phyloP scores from a whole-genome alignment of 208 protist species.

The Wallacemonas sp. region DNA sequence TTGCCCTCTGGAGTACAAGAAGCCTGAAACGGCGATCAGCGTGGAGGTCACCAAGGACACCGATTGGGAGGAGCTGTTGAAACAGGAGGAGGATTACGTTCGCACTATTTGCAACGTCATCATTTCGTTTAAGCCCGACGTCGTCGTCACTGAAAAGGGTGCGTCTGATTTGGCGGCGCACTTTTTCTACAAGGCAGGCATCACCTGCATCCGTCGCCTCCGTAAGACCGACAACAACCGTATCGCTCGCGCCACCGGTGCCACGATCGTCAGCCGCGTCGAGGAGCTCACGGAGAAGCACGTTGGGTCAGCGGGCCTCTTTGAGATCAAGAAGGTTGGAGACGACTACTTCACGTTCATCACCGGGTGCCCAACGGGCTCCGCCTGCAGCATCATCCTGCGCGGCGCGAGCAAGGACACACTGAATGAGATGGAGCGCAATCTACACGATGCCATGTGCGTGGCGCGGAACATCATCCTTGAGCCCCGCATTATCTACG shows the following conservation, averaged over 20 bases:
- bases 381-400: slow-evolving; percentile 99
- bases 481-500: slow-evolving; percentile 97
- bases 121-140: slow-evolving; percentile 98
- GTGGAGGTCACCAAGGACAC: slow-evolving; percentile 97
- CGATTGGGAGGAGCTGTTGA: slow-evolving; percentile 97
- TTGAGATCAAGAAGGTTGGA: slow-evolving; percentile 99
- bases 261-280: slow-evolving; percentile 97
- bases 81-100: slow-evolving; percentile 99
- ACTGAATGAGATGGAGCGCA: slow-evolving; percentile 99
- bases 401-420: slow-evolving; percentile 99
- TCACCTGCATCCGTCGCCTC: slow-evolving; percentile 98
- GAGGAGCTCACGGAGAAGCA: slow-evolving; percentile 97
- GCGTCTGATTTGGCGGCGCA: slow-evolving; percentile 98
- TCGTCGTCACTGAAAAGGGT: slow-evolving; percentile 99
- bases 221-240: slow-evolving; percentile 99
- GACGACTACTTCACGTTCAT: slow-evolving; percentile 99
- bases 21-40: slow-evolving; percentile 98
- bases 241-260: slow-evolving; percentile 97
- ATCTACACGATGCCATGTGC: slow-evolving; percentile 99
- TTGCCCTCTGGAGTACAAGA: slow-evolving; percentile 99
- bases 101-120: slow-evolving; percentile 97
- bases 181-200: slow-evolving; percentile 97
- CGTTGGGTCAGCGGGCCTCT: slow-evolving; percentile 98
- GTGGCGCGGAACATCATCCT: slow-evolving; percentile 98
- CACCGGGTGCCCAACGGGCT: slow-evolving; percentile 97